Base-by-base conservation (phyloP, 2,329 filamentous ascomycete species). In the Zymoseptoria tritici region DNA sequence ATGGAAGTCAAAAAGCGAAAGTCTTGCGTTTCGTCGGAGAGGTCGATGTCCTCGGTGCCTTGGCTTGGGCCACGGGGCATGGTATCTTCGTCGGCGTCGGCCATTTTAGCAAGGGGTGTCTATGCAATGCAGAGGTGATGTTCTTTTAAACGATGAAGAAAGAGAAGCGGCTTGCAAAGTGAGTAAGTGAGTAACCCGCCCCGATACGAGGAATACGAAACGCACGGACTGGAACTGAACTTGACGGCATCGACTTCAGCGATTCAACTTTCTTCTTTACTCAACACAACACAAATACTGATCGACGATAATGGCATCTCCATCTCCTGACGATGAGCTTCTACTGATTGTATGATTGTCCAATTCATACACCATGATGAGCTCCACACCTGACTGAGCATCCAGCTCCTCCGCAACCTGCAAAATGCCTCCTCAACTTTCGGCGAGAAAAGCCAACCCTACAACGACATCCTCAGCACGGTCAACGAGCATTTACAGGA, bases 11-110 rank as follows among this genome's bases (percentile, higher is more conserved):
- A 86, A 63, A 92, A 87, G 64, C 89, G 87, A 74, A 93, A 97
- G 76, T 97, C 93, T 70, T 92, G 91, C 1, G 87, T 84, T 73
- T 92, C 89, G 68, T 96, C 92, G 49, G 87, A 87, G 57, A 86
- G 80, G 72, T 87, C 70, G 80, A 88, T 85, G 88, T 90, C 65
- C 85, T 93, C 75, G 85, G 84, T 68, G 89, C 86, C 57, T 90
- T 77, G 72, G 90, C 88, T 7, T 85, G 87, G 64, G 13, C 51
- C 61, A 13, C 64, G 62, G 7, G 70, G 69, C 4, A 72, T 72
- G 1, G 64, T 65, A 60, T 75, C 73, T 58, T 76, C 74, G 55
- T 74, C 72, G 52, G 59, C 68, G 58, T 75, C 73, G 9, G 72
- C 73, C 74, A 76, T 76, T 7, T 26, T 26, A 5, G 24, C 5